Base-by-base conservation (phyloP, 179 eudicot genomes). In the Carnegiea gigantea region DNA sequence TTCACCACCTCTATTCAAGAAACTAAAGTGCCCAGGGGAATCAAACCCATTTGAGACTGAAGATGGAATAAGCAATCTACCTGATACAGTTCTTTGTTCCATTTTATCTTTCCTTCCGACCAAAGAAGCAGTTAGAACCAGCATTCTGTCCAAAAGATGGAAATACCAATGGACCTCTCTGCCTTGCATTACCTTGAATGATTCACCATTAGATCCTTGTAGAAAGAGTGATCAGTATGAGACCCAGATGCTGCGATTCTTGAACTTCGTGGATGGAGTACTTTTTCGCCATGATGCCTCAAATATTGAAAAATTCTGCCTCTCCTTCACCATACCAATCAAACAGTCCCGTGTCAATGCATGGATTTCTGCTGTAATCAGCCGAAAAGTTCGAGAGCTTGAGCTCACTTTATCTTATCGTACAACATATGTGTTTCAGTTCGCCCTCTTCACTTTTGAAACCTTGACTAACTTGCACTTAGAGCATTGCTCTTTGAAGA, bases 101-200 rank as follows among this genome's bases (percentile, higher is more conserved):
- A 67, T 67, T 67, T 67, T 67, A 30, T 67, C 72, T 67, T 67
- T 28, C 18, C 72, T 67, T 67, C 72, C 72, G 2, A 67, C 72
- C 40, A 26, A 26, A 67, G 72, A 26, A 26, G 72, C 72, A 28
- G 72, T 67, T 67, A 67, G 20, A 67, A 67, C 7, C 36, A 67
- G 72, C 40, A 30, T 67, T 26, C 20, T 67, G 18, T 67, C 40
- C 6, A 67, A 67, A 67, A 67, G 72, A 30, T 67, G 72, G 72
- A 67, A 67, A 67, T 67, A 67, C 38, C 72, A 67, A 28, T 67
- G 72, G 72, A 67, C 72, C 17, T 26, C 72, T 2, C 40, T 67
- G 1, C 40, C 72, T 3, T 18, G 11, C 2, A 67, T 67, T 23
- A 67, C 20, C 72, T 67, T 67, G 40, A 67, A 67, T 67, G 72